phyloP scores from a whole-genome alignment of 2,329 filamentous ascomycete species.

The Phialophora macrospora region DNA sequence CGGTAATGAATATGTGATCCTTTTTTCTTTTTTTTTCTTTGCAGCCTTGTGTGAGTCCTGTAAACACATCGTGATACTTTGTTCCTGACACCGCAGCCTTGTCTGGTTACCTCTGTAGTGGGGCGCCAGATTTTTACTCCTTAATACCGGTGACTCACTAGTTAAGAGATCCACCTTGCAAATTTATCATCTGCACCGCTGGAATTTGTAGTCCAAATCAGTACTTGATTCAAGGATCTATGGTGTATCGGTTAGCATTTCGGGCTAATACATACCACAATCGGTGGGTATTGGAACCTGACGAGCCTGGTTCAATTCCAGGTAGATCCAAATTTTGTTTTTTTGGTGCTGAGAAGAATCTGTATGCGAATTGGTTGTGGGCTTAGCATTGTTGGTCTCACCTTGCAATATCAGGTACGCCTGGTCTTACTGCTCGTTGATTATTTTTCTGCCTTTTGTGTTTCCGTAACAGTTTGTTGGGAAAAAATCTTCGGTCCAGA shows the following conservation, averaged over 20 bases:
- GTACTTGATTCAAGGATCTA: background rate
- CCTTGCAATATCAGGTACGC: background rate
- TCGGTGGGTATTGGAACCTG: background rate
- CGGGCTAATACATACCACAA: background rate
- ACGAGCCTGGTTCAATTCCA: slow-evolving; percentile 3
- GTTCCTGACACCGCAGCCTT: background rate
- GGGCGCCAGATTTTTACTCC: background rate
- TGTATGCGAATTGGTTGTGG: background rate
- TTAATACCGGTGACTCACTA: background rate
- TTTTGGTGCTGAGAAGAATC: background rate
- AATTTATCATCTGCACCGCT: background rate
- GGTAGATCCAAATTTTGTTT: background rate
- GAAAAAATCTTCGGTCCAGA: background rate
- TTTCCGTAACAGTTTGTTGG: background rate
- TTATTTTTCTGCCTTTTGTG: background rate
- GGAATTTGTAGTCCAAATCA: background rate
- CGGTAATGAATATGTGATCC: background rate
- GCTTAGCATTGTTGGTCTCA: background rate
- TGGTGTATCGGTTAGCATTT: slow-evolving; percentile 1
- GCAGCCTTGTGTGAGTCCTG: background rate
- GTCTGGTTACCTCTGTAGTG: background rate
- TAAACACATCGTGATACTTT: background rate
- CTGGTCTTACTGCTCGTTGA: background rate
- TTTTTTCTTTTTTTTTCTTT: background rate
- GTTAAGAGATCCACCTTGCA: background rate